Conservation (phyloP, 1,284 basidiomycete species). For the Rhizoctonia solani region DNA sequence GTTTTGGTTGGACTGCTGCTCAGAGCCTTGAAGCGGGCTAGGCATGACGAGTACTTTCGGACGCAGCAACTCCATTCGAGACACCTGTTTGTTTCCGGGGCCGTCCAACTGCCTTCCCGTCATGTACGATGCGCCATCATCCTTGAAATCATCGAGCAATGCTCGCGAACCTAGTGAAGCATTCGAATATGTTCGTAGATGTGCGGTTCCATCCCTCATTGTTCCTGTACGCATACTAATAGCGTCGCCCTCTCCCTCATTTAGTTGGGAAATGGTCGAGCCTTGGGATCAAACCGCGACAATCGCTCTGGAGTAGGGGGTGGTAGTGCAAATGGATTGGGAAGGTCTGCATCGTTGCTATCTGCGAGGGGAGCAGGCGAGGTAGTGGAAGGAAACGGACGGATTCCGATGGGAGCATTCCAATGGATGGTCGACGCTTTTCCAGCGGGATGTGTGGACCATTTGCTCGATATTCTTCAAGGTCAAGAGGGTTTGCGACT, state of each 20-base stretch:
- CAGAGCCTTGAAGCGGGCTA: slow-evolving; percentile 66
- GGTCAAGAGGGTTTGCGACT: slow-evolving; percentile 22
- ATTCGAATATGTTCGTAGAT: slow-evolving; percentile 47
- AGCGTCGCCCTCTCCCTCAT: background rate
- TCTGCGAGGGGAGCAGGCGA: slow-evolving; percentile 14
- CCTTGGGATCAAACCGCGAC: slow-evolving; percentile 42
- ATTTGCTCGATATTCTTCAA: slow-evolving; percentile 28
- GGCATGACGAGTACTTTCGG: slow-evolving; percentile 86
- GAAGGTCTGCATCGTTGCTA: slow-evolving; percentile 31
- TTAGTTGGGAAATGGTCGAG: slow-evolving; percentile 34
- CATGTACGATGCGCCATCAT: slow-evolving; percentile 42
- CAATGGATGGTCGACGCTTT: slow-evolving; percentile 26
- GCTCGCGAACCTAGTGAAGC: slow-evolving; percentile 52
- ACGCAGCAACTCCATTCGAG: slow-evolving; percentile 69
- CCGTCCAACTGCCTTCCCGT: slow-evolving; percentile 11
- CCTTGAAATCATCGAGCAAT: slow-evolving; percentile 60
- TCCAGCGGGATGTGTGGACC: slow-evolving; percentile 24
- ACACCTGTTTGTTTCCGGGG: slow-evolving; percentile 35
- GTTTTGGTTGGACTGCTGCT: background rate
- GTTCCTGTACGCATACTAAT: slow-evolving; percentile 10
- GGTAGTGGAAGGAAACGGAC: slow-evolving; percentile 31
- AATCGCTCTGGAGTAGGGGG: slow-evolving; percentile 36
- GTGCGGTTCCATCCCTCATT: slow-evolving; percentile 24
- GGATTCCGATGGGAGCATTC: slow-evolving; percentile 33
- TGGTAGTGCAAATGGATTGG: slow-evolving; percentile 41